Evolutionary conservation across 306 rosid genomes (phyloP).

Genomic region (Cucumis melo): DNA sequence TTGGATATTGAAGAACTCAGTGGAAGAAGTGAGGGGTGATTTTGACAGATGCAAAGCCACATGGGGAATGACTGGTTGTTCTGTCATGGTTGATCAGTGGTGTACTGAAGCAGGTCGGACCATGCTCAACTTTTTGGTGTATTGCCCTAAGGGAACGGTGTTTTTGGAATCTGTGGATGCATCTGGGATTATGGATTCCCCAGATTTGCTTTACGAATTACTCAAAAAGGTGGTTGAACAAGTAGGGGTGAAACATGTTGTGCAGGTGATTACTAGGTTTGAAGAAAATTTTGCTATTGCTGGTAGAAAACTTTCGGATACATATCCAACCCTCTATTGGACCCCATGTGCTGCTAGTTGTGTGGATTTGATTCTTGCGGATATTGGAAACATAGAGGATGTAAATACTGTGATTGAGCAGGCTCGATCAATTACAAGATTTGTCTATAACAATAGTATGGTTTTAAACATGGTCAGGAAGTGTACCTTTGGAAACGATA

Average conservation of each 20-base stretch:
- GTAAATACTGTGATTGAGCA: constrained; percentile 50
- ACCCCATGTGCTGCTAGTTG: constrained; percentile 55
- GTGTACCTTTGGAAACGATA: constrained; percentile 59
- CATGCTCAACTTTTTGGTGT: constrained; percentile 34
- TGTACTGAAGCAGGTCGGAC: constrained; percentile 34
- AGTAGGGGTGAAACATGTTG: constrained; percentile 61
- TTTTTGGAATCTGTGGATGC: constrained; percentile 69
- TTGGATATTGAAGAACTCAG: constrained; percentile 65
- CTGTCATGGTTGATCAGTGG: constrained; percentile 73
- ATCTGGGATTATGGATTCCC: constrained; percentile 34
- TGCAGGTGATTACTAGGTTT: constrained; percentile 63
- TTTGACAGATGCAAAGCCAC: constrained; percentile 41
- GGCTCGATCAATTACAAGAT: constrained; percentile 64
- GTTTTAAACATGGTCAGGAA: constrained; percentile 69
- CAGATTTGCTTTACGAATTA: constrained; percentile 39
- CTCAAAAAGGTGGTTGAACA: constrained; percentile 65
- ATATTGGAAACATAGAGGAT: constrained; percentile 70
- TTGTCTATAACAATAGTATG: constrained; percentile 58
- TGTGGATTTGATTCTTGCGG: constrained; percentile 56
- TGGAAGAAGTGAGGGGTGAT: constrained; percentile 62
- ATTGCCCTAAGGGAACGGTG: constrained; percentile 57
- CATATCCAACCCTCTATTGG: constrained; percentile 70
- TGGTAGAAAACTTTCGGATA: constrained; percentile 52
- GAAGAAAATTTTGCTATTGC: constrained; percentile 51
- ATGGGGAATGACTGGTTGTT: constrained; percentile 71